Conservation (phyloP, 2,329 filamentous ascomycete genomes). For the Fusarium sp. region DNA sequence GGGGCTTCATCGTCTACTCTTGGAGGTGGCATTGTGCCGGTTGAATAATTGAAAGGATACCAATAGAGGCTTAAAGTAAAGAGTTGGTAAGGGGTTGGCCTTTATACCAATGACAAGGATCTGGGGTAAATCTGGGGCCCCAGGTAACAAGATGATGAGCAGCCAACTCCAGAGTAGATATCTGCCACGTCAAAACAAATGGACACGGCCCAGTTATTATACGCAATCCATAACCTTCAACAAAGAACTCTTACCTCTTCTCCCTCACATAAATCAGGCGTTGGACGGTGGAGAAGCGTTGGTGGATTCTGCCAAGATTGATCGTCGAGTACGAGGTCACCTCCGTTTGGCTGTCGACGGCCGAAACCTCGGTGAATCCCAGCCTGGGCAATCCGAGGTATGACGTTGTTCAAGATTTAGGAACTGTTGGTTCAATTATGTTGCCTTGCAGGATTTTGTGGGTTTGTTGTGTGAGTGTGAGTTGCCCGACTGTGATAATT, state of each 20-base stretch:
- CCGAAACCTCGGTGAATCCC: slow-evolving; percentile 26
- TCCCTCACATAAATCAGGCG: not conserved
- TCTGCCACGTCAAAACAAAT: not conserved
- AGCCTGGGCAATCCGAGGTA: slow-evolving; percentile 22
- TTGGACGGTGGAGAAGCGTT: slow-evolving; percentile 18
- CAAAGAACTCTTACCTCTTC: not conserved
- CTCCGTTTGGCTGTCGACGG: slow-evolving; percentile 16
- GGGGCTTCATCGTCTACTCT: slow-evolving; percentile 39
- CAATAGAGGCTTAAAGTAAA: not conserved
- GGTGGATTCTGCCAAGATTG: slow-evolving; percentile 34
- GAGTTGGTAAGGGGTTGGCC: not conserved
- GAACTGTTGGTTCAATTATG: not conserved
- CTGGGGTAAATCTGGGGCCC: slow-evolving; percentile 24
- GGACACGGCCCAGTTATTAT: slow-evolving; percentile 22
- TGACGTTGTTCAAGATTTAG: slow-evolving; percentile 30
- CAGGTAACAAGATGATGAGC: not conserved
- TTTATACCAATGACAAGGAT: not conserved
- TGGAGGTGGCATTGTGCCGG: slow-evolving; percentile 40
- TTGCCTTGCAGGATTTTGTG: not conserved
- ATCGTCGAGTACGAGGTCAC: slow-evolving; percentile 12
- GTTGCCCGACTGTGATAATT: not conserved
- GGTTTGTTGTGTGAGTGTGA: not conserved
- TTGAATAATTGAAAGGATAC: not conserved
- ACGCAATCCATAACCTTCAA: not conserved
- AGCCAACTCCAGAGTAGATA: not conserved